Evolutionary conservation across 257 asterid species (phyloP).

Genomic region (Linaria vulgaris): DNA sequence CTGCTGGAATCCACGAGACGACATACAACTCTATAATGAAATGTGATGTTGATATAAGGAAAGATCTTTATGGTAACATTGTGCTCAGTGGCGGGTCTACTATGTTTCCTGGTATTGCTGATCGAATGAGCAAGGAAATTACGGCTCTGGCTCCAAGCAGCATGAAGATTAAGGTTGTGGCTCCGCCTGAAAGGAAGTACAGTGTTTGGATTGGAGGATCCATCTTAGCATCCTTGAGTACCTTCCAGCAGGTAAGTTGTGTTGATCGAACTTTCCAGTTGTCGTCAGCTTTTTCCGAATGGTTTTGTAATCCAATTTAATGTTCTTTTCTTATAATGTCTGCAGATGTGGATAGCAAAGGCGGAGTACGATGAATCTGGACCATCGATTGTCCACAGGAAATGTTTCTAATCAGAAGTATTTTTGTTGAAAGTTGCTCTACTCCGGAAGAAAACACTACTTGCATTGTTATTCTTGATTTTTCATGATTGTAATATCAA

Average conservation of each 20-base stretch:
- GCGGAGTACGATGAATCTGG: slow-evolving; percentile 39
- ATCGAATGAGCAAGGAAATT: slow-evolving; percentile 40
- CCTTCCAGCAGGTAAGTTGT: slow-evolving; percentile 31
- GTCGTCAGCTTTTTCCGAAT: too few relatives aligned
- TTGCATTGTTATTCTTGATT: too few relatives aligned
- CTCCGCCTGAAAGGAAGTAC: slow-evolving; percentile 40
- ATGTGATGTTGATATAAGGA: slow-evolving; percentile 40
- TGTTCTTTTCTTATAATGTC: background rate
- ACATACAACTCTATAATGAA: slow-evolving; percentile 38
- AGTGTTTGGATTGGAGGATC: slow-evolving; percentile 42
- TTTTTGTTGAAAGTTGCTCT: background rate
- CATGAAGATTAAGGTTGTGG: slow-evolving; percentile 41
- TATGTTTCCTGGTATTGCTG: slow-evolving; percentile 35
- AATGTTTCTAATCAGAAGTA: slow-evolving; percentile 32
- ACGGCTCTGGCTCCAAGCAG: slow-evolving; percentile 38
- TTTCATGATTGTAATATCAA: too few relatives aligned
- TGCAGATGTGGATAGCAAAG: slow-evolving; percentile 41
- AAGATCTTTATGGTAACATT: slow-evolving; percentile 34
- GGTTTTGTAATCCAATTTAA: too few relatives aligned
- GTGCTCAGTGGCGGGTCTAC: slow-evolving; percentile 41
- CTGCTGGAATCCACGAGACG: slow-evolving; percentile 39
- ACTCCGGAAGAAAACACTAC: too few relatives aligned
- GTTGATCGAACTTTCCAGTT: background rate
- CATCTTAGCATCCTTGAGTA: slow-evolving; percentile 38
- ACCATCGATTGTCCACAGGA: slow-evolving; percentile 39